phyloP scores from a whole-genome alignment of 176 grass and related monocot species.

The sorghum (Sorghum bicolor) region Sorghum_bicolor_NCBIv3 NC_012877.2:57223501-57224000 shows the following conservation, averaged over 20 bases:
- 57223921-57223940: slow-evolving; percentile 23
- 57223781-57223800: background rate
- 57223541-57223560: too few species aligned
- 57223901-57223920: background rate
- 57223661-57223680: background rate
- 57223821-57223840: slow-evolving; percentile 10
- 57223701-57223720: background rate
- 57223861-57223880: background rate
- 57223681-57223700: background rate
- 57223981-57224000: background rate
- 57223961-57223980: background rate
- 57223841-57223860: background rate
- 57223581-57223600: background rate
- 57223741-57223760: background rate
- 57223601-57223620: background rate
- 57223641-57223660: background rate
- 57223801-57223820: slow-evolving; percentile 25
- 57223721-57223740: background rate
- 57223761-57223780: slow-evolving; percentile 24
- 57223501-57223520: too few species aligned
- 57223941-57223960: slow-evolving; percentile 3
- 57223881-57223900: background rate
- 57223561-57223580: too few species aligned
- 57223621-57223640: background rate
- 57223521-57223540: too few species aligned